A percentile compares a stretch with the other conserved stretches of the same genome.
phyloP scores from a whole-genome alignment of 352 stramenopile species.

The Ophiocytium majus region DNA sequence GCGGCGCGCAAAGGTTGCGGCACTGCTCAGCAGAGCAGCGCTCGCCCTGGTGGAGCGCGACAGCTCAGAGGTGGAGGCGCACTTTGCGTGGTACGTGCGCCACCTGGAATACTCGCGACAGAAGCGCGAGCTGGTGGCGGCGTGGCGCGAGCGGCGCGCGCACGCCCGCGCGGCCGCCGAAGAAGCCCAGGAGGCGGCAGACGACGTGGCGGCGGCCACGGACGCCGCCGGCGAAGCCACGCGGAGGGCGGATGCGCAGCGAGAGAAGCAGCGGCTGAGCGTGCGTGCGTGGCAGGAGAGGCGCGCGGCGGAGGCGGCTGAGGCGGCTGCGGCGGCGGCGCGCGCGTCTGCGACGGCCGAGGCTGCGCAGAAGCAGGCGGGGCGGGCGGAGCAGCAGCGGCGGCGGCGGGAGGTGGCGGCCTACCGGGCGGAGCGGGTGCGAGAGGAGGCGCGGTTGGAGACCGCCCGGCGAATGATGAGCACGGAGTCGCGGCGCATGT shows the following conservation, averaged over 20 bases:
- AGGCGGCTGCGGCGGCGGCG: background rate
- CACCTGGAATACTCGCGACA: background rate
- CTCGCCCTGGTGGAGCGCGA: background rate
- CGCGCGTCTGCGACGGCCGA: background rate
- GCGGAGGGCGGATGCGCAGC: background rate
- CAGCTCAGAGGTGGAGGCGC: background rate
- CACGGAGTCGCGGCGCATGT: background rate
- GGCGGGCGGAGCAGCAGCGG: background rate
- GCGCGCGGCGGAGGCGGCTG: no score
- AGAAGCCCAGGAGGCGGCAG: background rate
- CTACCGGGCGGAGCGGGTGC: background rate
- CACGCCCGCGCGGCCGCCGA: background rate
- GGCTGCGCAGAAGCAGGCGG: background rate
- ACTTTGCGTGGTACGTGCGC: constrained; percentile 23
- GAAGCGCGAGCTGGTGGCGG: constrained; percentile 2
- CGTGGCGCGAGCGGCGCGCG: background rate
- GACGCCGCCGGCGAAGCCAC: background rate
- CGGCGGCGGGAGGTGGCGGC: background rate
- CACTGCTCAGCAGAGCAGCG: background rate
- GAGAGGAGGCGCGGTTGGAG: background rate
- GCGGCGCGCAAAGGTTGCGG: background rate
- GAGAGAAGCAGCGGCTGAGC: background rate
- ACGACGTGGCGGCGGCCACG: background rate
- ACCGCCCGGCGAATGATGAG: background rate
- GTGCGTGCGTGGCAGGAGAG: background rate